phyloP scores from a whole-genome alignment of 495 filamentous ascomycete genomes.

The Hypoxylon fragiforme region DNA sequence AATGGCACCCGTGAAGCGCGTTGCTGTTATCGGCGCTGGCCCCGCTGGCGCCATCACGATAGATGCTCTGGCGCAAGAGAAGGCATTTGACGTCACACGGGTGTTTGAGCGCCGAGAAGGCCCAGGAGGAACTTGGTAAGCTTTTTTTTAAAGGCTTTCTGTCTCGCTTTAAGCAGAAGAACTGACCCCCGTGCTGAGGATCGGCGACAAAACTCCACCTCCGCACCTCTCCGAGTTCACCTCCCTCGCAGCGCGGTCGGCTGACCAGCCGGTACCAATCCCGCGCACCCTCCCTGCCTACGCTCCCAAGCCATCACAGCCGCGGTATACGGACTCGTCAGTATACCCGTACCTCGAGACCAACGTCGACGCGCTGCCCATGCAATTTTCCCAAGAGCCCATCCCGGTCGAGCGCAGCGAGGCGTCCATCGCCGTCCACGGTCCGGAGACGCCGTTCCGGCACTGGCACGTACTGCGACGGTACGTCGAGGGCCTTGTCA shows the following conservation, averaged over 20 bases:
- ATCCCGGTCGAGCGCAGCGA: constrained; percentile 37
- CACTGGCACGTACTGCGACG: background rate
- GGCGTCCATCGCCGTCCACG: constrained; percentile 38
- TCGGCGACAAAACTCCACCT: constrained; percentile 42
- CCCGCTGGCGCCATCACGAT: constrained; percentile 62
- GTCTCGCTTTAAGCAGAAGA: background rate
- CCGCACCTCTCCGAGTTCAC: constrained; percentile 40
- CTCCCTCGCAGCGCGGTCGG: constrained; percentile 47
- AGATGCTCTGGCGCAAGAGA: constrained; percentile 60
- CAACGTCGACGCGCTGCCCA: constrained; percentile 43
- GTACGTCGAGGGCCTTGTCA: background rate
- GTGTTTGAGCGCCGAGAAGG: constrained; percentile 63
- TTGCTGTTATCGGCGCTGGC: constrained; percentile 63
- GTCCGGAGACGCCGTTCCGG: constrained; percentile 19
- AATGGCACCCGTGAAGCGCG: constrained; percentile 44
- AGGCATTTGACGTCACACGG: constrained; percentile 57
- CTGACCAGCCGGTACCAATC: constrained; percentile 53
- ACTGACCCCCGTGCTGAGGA: constrained; percentile 37
- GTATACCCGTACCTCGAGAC: constrained; percentile 51
- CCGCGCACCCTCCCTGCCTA: constrained; percentile 51
- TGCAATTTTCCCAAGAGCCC: constrained; percentile 48
- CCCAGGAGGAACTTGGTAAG: constrained; percentile 62
- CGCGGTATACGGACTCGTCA: constrained; percentile 54
- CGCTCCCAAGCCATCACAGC: constrained; percentile 44
- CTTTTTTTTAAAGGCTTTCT: no score